Evolutionary conservation across 2,329 filamentous ascomycete species (phyloP).

Genomic region (Spiromastix sp.): DNA sequence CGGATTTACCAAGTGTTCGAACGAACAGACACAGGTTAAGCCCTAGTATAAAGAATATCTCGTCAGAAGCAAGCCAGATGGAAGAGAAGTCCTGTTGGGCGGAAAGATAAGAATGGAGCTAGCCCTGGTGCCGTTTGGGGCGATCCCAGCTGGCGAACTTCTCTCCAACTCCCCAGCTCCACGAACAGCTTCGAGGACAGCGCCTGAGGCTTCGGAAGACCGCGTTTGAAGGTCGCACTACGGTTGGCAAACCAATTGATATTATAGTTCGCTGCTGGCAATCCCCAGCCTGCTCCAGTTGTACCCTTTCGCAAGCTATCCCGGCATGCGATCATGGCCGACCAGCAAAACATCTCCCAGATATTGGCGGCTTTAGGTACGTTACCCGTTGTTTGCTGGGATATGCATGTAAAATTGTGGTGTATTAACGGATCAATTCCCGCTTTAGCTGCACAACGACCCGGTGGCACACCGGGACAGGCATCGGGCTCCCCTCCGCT

Average conservation of each 20-base stretch:
- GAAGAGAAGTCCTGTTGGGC: too few relatives aligned
- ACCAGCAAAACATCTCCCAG: conserved; percentile 29
- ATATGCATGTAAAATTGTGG: not conserved
- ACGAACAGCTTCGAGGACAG: too few relatives aligned
- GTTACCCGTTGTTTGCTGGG: conserved; percentile 6
- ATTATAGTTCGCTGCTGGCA: not conserved
- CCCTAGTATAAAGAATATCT: too few relatives aligned
- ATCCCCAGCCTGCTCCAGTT: not conserved
- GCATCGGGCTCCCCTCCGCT: conserved; percentile 19
- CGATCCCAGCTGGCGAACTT: too few relatives aligned
- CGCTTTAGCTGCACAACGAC: conserved; percentile 39
- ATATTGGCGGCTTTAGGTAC: conserved; percentile 43
- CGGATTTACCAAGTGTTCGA: too few relatives aligned
- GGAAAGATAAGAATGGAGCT: too few relatives aligned
- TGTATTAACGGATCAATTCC: conserved; percentile 11
- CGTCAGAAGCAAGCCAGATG: too few relatives aligned
- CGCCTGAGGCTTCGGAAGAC: too few relatives aligned
- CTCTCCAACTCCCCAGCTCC: too few relatives aligned
- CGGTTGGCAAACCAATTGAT: not conserved
- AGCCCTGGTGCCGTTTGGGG: too few relatives aligned
- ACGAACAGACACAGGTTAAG: too few relatives aligned
- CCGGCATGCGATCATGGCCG: conserved; percentile 5
- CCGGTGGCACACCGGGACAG: conserved; percentile 39
- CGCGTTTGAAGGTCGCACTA: too few relatives aligned
- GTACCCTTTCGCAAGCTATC: not conserved